Conservation (phyloP, 116 monocot species). For the Papilionanthe hybrid region DNA sequence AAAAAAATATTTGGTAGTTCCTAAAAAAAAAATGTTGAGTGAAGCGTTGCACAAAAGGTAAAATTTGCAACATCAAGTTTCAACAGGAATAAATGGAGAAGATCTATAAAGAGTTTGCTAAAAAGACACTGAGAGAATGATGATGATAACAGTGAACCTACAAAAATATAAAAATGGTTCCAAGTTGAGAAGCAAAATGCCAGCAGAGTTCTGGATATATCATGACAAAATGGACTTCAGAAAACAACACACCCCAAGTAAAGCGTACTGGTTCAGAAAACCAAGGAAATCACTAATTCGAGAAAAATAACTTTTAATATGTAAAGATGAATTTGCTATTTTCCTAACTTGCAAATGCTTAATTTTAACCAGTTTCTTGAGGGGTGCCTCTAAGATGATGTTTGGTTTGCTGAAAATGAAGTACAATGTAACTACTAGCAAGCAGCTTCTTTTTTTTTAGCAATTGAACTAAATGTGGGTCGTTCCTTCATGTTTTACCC, state of each 20-base stretch:
- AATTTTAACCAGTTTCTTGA: too few relatives aligned
- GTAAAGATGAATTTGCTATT: background rate
- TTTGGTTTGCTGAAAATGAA: too few relatives aligned
- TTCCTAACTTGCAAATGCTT: too few relatives aligned
- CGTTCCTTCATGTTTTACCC: too few relatives aligned
- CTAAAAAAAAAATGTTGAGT: background rate
- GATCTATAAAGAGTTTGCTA: background rate
- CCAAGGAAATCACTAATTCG: background rate
- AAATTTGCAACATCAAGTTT: background rate
- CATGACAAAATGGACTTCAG: background rate
- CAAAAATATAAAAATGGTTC: background rate
- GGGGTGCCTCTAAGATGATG: too few relatives aligned
- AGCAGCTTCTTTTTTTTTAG: too few relatives aligned
- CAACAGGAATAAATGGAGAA: background rate
- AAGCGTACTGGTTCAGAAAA: background rate
- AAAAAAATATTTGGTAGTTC: background rate
- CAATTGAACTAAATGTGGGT: too few relatives aligned
- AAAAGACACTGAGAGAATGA: background rate
- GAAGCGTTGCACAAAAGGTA: background rate
- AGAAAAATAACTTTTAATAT: background rate
- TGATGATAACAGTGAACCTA: background rate
- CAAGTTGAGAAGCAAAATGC: background rate
- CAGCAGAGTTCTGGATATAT: background rate
- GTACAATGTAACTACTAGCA: too few relatives aligned
- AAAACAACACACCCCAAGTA: background rate